Evolutionary conservation across 371 early-diverging fungal species (phyloP).

Genomic region (Mycotypha africana): DNA sequence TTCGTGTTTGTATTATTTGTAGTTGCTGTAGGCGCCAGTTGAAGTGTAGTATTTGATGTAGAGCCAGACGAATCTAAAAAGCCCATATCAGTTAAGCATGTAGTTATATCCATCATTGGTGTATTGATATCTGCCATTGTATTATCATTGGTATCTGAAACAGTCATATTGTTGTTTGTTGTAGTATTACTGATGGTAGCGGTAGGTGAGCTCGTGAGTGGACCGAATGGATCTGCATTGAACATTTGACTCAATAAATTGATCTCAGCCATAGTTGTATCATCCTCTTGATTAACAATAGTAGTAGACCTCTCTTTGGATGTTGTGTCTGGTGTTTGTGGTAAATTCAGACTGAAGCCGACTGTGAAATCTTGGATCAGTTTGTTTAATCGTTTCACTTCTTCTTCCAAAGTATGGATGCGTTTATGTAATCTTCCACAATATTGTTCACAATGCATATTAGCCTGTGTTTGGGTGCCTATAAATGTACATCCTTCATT

Average conservation of each 20-base stretch:
- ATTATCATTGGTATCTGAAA: neutral
- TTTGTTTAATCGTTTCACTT: constrained; percentile 24
- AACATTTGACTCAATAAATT: constrained; percentile 33
- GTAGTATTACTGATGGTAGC: constrained; percentile 10
- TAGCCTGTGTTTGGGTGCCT: constrained; percentile 24
- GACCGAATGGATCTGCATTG: constrained; percentile 17
- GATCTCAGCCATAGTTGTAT: constrained; percentile 23
- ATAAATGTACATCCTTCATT: constrained; percentile 37
- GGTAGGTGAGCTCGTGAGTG: too few relatives aligned
- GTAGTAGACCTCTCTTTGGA: too few relatives aligned
- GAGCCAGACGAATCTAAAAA: constrained; percentile 15
- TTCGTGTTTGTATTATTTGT: too few relatives aligned
- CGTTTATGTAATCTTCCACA: constrained; percentile 36
- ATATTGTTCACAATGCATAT: constrained; percentile 29
- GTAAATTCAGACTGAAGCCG: constrained; percentile 8
- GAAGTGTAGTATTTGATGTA: too few relatives aligned
- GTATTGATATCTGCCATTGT: too few relatives aligned
- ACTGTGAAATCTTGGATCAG: constrained; percentile 4
- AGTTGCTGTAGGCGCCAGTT: too few relatives aligned
- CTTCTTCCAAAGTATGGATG: constrained; percentile 27
- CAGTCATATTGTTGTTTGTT: neutral
- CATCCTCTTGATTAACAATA: constrained; percentile 5
- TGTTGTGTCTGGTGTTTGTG: constrained; percentile 13
- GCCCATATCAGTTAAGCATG: constrained; percentile 9
- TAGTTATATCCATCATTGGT: constrained; percentile 17